phyloP scores from a whole-genome alignment of 2,329 filamentous ascomycete species.

The Monascus ruber region DNA sequence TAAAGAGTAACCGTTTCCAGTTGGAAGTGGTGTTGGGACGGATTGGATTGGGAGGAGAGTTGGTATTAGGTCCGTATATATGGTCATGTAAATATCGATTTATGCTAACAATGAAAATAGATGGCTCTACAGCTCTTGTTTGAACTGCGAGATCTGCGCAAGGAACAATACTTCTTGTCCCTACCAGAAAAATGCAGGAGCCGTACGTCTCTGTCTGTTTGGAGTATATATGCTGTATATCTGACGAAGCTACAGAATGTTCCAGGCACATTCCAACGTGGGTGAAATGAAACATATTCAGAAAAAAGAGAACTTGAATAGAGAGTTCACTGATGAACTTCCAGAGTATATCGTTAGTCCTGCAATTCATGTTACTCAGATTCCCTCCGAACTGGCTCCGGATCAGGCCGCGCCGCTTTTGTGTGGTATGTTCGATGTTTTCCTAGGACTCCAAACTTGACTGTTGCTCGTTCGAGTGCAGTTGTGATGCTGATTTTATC shows the following conservation, averaged over 20 bases:
- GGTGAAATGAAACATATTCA: background rate
- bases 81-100: background rate
- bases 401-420: slow-evolving; percentile 25
- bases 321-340: background rate
- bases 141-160: slow-evolving; percentile 27
- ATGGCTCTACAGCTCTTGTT: slow-evolving; percentile 28
- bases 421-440: slow-evolving; percentile 17
- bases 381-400: slow-evolving; percentile 19
- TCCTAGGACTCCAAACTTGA: background rate
- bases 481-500: background rate
- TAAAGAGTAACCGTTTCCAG: slow-evolving; percentile 5
- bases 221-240: background rate
- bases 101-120: slow-evolving; percentile 6
- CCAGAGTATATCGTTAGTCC: slow-evolving; percentile 26
- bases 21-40: slow-evolving; percentile 15
- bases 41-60: slow-evolving; percentile 20
- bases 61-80: slow-evolving; percentile 18
- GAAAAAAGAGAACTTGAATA: background rate
- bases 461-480: background rate
- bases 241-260: slow-evolving; percentile 17
- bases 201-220: slow-evolving; percentile 11
- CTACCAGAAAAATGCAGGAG: slow-evolving; percentile 26
- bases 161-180: slow-evolving; percentile 29
- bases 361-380: slow-evolving; percentile 24
- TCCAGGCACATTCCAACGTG: slow-evolving; percentile 27